Conservation (phyloP, 2,329 filamentous ascomycete genomes). For the Talaromyces sp. region DNA sequence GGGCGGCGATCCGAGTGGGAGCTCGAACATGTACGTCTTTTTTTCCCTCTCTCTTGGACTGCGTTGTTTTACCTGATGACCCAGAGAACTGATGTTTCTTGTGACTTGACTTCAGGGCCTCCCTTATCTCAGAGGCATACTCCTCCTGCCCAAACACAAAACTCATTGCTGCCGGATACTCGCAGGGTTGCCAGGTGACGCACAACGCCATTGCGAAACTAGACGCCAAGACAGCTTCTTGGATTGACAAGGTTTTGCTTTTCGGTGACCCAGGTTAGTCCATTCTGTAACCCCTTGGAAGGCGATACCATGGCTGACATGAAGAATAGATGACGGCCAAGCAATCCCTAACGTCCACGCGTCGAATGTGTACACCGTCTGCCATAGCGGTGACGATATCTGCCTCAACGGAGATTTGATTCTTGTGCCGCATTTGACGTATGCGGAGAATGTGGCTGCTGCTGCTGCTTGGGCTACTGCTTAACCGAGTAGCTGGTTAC, state of each 20-base stretch:
- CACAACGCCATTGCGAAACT: constrained; percentile 20
- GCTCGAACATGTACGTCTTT: constrained; percentile 18
- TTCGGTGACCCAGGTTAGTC: constrained; percentile 22
- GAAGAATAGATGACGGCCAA: constrained; percentile 10
- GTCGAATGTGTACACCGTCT: constrained; percentile 20
- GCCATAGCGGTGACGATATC: constrained; percentile 20
- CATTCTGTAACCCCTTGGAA: neutral
- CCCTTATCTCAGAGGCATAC: constrained; percentile 18
- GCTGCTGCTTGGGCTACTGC: constrained; percentile 18
- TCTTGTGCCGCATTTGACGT: constrained; percentile 21
- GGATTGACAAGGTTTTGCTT: constrained; percentile 22
- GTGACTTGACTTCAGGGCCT: constrained; percentile 10
- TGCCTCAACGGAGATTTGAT: constrained; percentile 22
- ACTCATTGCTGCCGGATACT: constrained; percentile 22
- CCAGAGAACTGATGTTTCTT: too few species aligned
- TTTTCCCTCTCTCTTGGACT: too few species aligned
- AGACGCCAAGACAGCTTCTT: constrained; percentile 17
- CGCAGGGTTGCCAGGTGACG: constrained; percentile 22
- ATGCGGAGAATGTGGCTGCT: constrained; percentile 19
- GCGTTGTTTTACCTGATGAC: too few species aligned
- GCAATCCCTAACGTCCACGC: constrained; percentile 16
- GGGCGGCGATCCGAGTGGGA: constrained; percentile 20
- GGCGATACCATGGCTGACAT: neutral
- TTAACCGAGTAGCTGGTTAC: neutral
- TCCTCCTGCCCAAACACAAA: constrained; percentile 22